These are phyloP conservation scores for Kwoniella shandongensis DNA, from an alignment of 768 basidiomycete species.

Conservation along the genomic window DNA sequence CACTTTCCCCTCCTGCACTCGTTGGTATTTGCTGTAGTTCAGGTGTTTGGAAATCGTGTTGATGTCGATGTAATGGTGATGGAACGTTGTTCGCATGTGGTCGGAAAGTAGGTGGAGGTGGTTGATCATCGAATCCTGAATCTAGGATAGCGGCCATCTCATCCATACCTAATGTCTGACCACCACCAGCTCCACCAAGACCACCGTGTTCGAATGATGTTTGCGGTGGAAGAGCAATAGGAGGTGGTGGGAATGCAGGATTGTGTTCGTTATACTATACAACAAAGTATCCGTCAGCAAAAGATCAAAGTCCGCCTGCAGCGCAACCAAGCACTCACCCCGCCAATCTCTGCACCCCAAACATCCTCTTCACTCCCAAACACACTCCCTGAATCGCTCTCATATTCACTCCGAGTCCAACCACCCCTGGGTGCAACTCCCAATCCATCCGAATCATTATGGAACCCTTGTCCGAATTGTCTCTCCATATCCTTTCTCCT, in stretches of 20 bases:
- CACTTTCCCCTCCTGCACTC: constrained; percentile 12
- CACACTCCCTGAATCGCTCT: constrained; percentile 69
- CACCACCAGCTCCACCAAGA: constrained; percentile 39
- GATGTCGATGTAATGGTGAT: constrained; percentile 27
- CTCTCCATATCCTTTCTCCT: constrained; percentile 77
- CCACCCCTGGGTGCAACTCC: constrained; percentile 25
- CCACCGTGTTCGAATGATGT: background rate
- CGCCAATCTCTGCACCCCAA: constrained; percentile 93
- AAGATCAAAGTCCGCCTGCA: background rate
- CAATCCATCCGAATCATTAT: constrained; percentile 28
- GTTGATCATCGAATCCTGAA: constrained; percentile 76
- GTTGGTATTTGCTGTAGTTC: constrained; percentile 9
- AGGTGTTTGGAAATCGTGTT: constrained; percentile 17
- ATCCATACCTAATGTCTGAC: constrained; percentile 63
- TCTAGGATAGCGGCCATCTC: constrained; percentile 93
- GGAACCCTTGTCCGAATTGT: constrained; percentile 50
- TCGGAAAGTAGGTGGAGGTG: constrained; percentile 28
- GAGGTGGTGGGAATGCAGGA: constrained; percentile 76
- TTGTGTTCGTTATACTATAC: constrained; percentile 76
- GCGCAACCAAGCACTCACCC: constrained; percentile 43
- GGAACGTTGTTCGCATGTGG: constrained; percentile 16
- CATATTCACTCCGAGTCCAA: constrained; percentile 39
- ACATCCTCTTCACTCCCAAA: constrained; percentile 83
- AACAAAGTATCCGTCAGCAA: background rate
- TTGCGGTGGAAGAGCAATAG: constrained; percentile 64